Base-by-base conservation (phyloP, 2,329 filamentous ascomycete genomes). In the Ophiostoma tasmaniense region DNA sequence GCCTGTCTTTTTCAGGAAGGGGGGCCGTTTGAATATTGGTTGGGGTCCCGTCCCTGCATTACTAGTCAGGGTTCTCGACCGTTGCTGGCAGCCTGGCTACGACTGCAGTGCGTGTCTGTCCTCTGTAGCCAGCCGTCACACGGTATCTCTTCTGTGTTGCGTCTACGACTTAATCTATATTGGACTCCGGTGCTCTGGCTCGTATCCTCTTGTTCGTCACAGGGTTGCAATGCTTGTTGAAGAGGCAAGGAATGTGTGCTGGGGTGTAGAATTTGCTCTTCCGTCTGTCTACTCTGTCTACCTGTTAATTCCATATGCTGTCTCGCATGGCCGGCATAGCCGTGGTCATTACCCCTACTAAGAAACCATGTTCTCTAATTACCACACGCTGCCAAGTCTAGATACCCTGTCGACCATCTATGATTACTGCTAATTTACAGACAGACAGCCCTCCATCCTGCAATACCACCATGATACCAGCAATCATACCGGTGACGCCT, bases 11-110 rank as follows among this genome's bases (percentile, higher is more conserved):
- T 55, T 55, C 50, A 25, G 50, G 50, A 55, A 55, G 50, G 50
- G 50, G 50, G 50, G 50, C 50, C 50, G 50, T 55, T 55, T 55
- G 50, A 25, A 55, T 55, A 55, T 55, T 55, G 50, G 50, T n/a
- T 50, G 45, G 45, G 42, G 45, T 50, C 45, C 45, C 45, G 45
- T 25, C 50, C 50, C 22, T 55, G 50, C 50, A 55, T 55, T 55
- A 55, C 50, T 55, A 55, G 50, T 55, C 22, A 4, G 50, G 50
- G 50, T 55, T 55, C 50, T 55, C 50, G 50, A 25, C 42, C 42
- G 42, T n/a, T 50, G 37, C 37, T 39, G 37, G 37, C 37, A 39
- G 37, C 37, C 5, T 14, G 45, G n/a, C 45, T 10, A 22, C 45
- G 45, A 50, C 22, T 5, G 50, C 22, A 25, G 33, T 33, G 33